Conservation (phyloP, 1,284 basidiomycete genomes). For the Heterobasidion parviporum region DNA sequence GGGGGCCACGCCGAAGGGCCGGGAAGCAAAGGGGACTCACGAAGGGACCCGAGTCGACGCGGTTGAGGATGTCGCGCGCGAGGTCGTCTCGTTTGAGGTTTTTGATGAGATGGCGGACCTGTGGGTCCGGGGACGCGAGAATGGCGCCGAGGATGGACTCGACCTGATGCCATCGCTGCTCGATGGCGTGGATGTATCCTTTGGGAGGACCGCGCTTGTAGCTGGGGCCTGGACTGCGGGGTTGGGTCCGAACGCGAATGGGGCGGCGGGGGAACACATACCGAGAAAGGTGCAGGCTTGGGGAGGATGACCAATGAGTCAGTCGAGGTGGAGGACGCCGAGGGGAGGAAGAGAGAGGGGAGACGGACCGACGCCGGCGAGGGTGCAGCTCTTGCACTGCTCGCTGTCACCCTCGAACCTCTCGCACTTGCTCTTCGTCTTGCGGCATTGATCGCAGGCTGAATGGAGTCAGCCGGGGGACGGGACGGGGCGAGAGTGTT, state of each 20-base stretch:
- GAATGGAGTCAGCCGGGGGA: not conserved
- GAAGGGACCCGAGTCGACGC: slow-evolving; percentile 72
- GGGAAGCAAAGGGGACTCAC: slow-evolving; percentile 28
- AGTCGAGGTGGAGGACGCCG: not conserved
- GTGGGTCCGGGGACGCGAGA: slow-evolving; percentile 62
- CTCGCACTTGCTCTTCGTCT: slow-evolving; percentile 83
- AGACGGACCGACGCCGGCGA: slow-evolving; percentile 48
- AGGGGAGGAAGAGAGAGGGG: slow-evolving; percentile 1
- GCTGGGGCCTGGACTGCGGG: slow-evolving; percentile 49
- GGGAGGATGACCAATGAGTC: slow-evolving; percentile 3
- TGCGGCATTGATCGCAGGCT: slow-evolving; percentile 82
- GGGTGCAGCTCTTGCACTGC: slow-evolving; percentile 62
- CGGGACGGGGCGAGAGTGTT: not conserved
- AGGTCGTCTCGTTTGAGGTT: slow-evolving; percentile 65
- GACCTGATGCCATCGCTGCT: slow-evolving; percentile 83
- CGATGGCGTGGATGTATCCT: slow-evolving; percentile 86
- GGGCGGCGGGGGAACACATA: slow-evolving; percentile 18
- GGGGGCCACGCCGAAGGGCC: slow-evolving; percentile 6
- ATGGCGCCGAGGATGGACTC: slow-evolving; percentile 77
- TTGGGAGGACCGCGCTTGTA: slow-evolving; percentile 84
- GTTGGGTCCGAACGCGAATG: not conserved
- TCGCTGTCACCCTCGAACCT: slow-evolving; percentile 40
- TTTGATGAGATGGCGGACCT: slow-evolving; percentile 59
- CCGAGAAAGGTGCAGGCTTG: slow-evolving; percentile 74
- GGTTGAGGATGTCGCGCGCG: slow-evolving; percentile 60